Percentiles rank a stretch among this genome's conserved stretches.
These are phyloP conservation scores for Fremontodendron californicum DNA, from an alignment of 345 rosid species.

Conservation along the genomic window DNA sequence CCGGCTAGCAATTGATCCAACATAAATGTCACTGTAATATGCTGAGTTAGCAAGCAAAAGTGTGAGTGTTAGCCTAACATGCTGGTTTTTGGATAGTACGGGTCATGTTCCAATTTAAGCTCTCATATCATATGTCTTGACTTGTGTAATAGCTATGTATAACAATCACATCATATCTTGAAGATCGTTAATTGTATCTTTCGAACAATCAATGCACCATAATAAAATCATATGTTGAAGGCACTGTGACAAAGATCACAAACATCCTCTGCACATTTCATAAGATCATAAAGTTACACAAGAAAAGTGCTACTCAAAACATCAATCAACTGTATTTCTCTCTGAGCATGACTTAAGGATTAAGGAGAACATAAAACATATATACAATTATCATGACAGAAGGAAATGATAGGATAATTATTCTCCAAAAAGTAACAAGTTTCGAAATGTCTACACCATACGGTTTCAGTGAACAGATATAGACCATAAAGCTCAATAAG, in stretches of 20 bases:
- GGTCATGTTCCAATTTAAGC: no score
- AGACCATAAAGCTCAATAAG: background rate
- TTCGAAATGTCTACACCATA: background rate
- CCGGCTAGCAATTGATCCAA: slow-evolving; percentile 92
- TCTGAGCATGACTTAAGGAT: background rate
- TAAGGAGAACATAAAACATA: background rate
- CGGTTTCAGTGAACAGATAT: background rate
- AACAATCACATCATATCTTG: background rate
- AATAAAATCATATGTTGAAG: background rate
- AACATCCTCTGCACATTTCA: background rate
- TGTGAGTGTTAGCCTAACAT: background rate
- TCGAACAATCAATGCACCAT: background rate
- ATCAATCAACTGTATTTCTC: background rate
- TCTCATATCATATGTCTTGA: background rate
- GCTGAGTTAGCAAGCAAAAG: slow-evolving; percentile 45
- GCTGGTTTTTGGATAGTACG: background rate
- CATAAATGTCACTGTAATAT: slow-evolving; percentile 89
- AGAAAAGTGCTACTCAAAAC: background rate
- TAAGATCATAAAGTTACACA: background rate
- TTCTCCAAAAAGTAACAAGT: background rate
- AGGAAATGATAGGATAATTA: background rate
- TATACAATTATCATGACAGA: background rate
- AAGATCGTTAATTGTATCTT: background rate
- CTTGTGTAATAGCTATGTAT: background rate
- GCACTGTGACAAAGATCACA: background rate